phyloP scores from a whole-genome alignment of 306 rosid species.

The Pyrus bretschneideri region DNA sequence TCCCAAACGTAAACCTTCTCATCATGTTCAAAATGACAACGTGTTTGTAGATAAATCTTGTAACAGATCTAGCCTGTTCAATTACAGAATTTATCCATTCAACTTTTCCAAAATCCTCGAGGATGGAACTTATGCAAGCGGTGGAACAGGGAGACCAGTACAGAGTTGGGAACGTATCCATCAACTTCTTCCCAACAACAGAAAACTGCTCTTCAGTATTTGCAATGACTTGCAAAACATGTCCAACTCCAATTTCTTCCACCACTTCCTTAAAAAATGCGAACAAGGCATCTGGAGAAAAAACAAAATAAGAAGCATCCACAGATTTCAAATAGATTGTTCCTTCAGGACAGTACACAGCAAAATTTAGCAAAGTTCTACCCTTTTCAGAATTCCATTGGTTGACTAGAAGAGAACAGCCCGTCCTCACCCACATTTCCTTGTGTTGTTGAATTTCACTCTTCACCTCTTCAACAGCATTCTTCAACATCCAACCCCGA shows the following conservation, averaged over 20 bases:
- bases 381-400: conserved; percentile 49
- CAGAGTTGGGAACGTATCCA: conserved; percentile 50
- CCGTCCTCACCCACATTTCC: conserved; percentile 51
- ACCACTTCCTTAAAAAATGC: conserved; percentile 50
- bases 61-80: conserved; percentile 63
- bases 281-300: conserved; percentile 31
- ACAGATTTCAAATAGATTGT: conserved; percentile 44
- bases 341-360: conserved; percentile 51
- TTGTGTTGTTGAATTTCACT: conserved; percentile 41
- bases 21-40: conserved; percentile 55
- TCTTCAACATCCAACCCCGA: conserved; percentile 61
- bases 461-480: conserved; percentile 47
- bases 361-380: conserved; percentile 31
- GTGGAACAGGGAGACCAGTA: conserved; percentile 67
- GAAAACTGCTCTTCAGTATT: conserved; percentile 49
- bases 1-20: conserved; percentile 61
- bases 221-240: conserved; percentile 63
- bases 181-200: conserved; percentile 48
- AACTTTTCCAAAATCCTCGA: conserved; percentile 59
- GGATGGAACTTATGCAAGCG: conserved; percentile 46
- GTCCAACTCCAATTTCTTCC: conserved; percentile 60
- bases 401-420: conserved; percentile 57
- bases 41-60: conserved; percentile 59
- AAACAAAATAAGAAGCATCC: conserved; percentile 41
- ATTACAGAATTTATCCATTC: conserved; percentile 57